Percentiles rank a stretch among this genome's conserved stretches.
Conservation (phyloP, 257 asterid species). For the Verbena officinalis region DNA sequence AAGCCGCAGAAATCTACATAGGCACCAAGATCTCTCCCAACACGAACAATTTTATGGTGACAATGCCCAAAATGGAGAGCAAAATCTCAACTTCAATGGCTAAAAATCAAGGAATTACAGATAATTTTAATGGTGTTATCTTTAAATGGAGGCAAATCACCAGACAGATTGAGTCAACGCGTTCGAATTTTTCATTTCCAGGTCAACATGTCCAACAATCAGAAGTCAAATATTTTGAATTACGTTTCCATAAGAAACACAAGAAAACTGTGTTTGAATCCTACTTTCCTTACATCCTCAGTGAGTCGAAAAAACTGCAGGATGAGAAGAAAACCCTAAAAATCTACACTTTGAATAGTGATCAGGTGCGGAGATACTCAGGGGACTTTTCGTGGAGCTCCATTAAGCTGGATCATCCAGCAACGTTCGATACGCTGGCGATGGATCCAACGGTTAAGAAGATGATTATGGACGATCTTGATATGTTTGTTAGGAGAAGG, state of each 20-base stretch:
- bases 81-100: conserved; percentile 43
- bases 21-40: conserved; percentile 42
- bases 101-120: conserved; percentile 35
- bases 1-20: conserved; percentile 46
- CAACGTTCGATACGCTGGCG: conserved; percentile 51
- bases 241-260: conserved; percentile 48
- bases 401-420: conserved; percentile 53
- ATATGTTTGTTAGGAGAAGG: conserved; percentile 41
- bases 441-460: conserved; percentile 47
- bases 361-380: conserved; percentile 30
- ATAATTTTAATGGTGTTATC: conserved; percentile 35
- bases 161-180: conserved; percentile 28
- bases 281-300: conserved; percentile 43
- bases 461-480: conserved; percentile 51
- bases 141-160: conserved; percentile 49
- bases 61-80: conserved; percentile 45
- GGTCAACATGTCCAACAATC: conserved; percentile 32
- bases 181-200: not conserved
- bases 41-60: conserved; percentile 35
- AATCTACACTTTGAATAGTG: conserved; percentile 36
- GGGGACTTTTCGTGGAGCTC: conserved; percentile 42
- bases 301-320: conserved; percentile 26
- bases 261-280: conserved; percentile 36
- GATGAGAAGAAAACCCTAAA: conserved; percentile 45
- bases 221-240: conserved; percentile 28